Evolutionary conservation across 306 rosid genomes (phyloP), one percentile per base, ranked within the genome.

Genomic region (Rosa rugosa): DNA sequence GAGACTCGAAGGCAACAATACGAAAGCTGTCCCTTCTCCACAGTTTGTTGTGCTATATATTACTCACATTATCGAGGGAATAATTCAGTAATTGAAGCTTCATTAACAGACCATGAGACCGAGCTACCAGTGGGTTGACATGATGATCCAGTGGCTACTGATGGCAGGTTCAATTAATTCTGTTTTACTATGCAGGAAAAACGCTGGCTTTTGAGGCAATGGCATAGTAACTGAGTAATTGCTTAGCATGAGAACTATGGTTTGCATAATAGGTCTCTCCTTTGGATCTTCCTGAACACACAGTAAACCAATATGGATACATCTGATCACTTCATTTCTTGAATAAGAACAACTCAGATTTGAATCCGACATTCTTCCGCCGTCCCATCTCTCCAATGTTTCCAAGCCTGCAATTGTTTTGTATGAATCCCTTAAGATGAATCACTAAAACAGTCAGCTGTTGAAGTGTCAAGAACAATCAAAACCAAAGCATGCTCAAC

Each of bases 221-320:
- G 20, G 6, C 38, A 73, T n/a, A 6, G 38, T 38, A 8, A 73
- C 11, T 0, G 67, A 73, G 50, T 53, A 22, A 13, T 51, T 54
- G 38, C 51, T 79, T 0, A 85, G 74, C 84, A 82, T 86, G 17
- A 81, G 68, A 75, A 75, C 66, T 27, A 86, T 22, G 18, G 72
- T 38, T 45, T 71, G 72, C 85, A 83, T 83, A 14, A 85, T 63
- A 0, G 87, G 87, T 60, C 89, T 82, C 0, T 69, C 31, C 3
- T 27, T 63, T 5, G 79, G 74, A 72, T 85, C 66, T 74, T 85
- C 85, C 27, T 79, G 77, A 27, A 85, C 83, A 56, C 88, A 79
- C 8, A 84, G 27, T 38, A 84, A 73, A 20, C 76, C 84, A 56
- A 86, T 80, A 41, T 86, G 80, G 17, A 86, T 70, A 50, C 89